A percentile compares a stretch with the other conserved stretches of the same genome.
Conservation (phyloP, 305 asterid genomes). For the Monarda citriodora region DNA sequence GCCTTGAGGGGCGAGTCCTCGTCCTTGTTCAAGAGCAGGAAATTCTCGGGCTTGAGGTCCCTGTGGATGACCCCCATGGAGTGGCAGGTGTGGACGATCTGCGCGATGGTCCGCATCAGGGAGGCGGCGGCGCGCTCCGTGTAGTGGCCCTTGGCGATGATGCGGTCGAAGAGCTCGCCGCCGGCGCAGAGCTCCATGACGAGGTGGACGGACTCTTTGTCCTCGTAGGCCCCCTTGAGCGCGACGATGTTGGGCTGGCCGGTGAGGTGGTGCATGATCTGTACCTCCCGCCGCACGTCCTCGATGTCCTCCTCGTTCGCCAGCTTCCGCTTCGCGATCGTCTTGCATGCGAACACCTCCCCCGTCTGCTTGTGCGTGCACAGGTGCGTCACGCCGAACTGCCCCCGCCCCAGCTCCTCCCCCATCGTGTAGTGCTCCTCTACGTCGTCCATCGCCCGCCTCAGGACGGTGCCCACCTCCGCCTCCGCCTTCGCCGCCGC, state of each 20-base stretch:
- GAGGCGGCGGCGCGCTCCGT: conserved; percentile 90
- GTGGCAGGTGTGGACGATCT: conserved; percentile 86
- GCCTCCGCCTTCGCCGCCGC: conserved; percentile 11
- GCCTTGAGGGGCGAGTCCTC: conserved; percentile 88
- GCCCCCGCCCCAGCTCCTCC: conserved; percentile 67
- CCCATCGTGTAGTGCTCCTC: conserved; percentile 42
- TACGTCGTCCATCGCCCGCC: conserved; percentile 62
- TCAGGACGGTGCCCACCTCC: conserved; percentile 46
- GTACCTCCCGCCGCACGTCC: conserved; percentile 88
- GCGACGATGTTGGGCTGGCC: conserved; percentile 85
- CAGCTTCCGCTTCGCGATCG: conserved; percentile 84
- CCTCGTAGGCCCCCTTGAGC: conserved; percentile 88
- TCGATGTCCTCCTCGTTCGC: conserved; percentile 82
- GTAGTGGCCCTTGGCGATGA: conserved; percentile 82
- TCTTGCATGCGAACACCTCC: conserved; percentile 73
- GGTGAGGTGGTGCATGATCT: conserved; percentile 84
- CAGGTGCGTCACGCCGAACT: conserved; percentile 61
- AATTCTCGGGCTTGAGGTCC: conserved; percentile 92
- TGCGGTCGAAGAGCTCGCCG: conserved; percentile 90
- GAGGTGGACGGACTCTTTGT: conserved; percentile 80
- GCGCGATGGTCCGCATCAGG: conserved; percentile 74
- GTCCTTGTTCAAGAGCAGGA: conserved; percentile 69
- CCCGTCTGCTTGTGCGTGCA: conserved; percentile 61
- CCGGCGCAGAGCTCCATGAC: conserved; percentile 95
- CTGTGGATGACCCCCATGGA: conserved; percentile 90